Evolutionary conservation across 192 early-diverging fungal genomes (phyloP).

Genomic region (Thamnidium elegans): DNA sequence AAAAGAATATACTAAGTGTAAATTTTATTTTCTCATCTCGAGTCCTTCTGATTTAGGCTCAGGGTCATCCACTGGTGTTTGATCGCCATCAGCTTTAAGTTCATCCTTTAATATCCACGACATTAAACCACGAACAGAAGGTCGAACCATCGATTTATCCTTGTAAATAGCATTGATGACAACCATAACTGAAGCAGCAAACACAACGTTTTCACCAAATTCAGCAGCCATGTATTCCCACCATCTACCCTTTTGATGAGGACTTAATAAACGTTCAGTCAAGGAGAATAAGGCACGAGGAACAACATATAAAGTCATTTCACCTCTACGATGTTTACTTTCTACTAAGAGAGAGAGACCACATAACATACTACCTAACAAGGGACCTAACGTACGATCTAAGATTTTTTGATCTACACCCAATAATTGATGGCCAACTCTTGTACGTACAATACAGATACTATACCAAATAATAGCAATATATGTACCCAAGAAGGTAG

Average conservation of each 20-base stretch:
- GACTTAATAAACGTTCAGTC: conserved; percentile 40
- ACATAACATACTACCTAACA: conserved; percentile 53
- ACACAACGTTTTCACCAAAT: conserved; percentile 43
- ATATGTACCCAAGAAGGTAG: conserved; percentile 54
- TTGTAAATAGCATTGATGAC: conserved; percentile 49
- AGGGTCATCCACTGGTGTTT: too few relatives aligned
- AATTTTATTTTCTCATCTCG: background rate
- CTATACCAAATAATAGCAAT: conserved; percentile 53
- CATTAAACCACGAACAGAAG: conserved; percentile 49
- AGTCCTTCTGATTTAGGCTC: background rate
- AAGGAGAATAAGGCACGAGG: conserved; percentile 50
- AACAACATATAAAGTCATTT: conserved; percentile 54
- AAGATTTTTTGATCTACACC: conserved; percentile 34
- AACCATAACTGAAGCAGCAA: conserved; percentile 49
- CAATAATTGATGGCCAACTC: conserved; percentile 41
- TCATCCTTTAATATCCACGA: conserved; percentile 45
- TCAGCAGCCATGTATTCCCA: conserved; percentile 28
- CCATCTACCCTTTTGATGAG: conserved; percentile 35
- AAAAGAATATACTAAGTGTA: background rate
- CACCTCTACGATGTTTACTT: conserved; percentile 47
- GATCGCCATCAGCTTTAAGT: background rate
- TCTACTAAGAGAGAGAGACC: conserved; percentile 68
- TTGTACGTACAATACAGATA: conserved; percentile 49
- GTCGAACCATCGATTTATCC: conserved; percentile 46
- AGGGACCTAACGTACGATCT: conserved; percentile 47